Conservation (phyloP, 108 stramenopile genomes). For the Pseudonitzschia multiseries region DNA sequence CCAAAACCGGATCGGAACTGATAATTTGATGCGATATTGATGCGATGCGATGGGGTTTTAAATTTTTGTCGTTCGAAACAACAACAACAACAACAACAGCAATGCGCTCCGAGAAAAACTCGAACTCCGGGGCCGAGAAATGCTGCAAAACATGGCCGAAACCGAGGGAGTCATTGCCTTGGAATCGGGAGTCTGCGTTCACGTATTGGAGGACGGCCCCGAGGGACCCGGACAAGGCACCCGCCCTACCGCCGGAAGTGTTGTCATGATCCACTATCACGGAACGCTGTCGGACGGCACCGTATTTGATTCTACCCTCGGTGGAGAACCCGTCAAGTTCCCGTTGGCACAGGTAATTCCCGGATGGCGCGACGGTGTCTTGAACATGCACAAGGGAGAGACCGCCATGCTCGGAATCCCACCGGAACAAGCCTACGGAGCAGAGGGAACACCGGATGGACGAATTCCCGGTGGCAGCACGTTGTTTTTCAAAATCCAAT, state of each 20-base stretch:
- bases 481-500: constrained; percentile 82
- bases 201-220: constrained; percentile 69
- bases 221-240: constrained; percentile 68
- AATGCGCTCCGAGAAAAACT: constrained; percentile 64
- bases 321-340: constrained; percentile 71
- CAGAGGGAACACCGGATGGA: constrained; percentile 78
- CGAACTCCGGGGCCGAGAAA: constrained; percentile 65
- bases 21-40: too few species aligned
- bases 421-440: constrained; percentile 75
- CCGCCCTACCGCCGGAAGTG: constrained; percentile 64
- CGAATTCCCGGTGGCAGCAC: constrained; percentile 83
- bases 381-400: constrained; percentile 83
- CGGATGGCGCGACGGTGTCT: constrained; percentile 73
- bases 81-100: constrained; percentile 43
- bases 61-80: not conserved
- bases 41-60: not conserved
- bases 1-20: not conserved
- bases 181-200: constrained; percentile 66
- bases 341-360: constrained; percentile 73
- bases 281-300: constrained; percentile 86
- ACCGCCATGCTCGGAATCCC: constrained; percentile 88
- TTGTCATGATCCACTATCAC: constrained; percentile 80
- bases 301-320: constrained; percentile 78
- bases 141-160: constrained; percentile 71
- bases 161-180: constrained; percentile 61